These are phyloP conservation scores for Colletotrichum tropicale DNA, from an alignment of 2,329 filamentous ascomycete genomes.

Conservation along the genomic window DNA sequence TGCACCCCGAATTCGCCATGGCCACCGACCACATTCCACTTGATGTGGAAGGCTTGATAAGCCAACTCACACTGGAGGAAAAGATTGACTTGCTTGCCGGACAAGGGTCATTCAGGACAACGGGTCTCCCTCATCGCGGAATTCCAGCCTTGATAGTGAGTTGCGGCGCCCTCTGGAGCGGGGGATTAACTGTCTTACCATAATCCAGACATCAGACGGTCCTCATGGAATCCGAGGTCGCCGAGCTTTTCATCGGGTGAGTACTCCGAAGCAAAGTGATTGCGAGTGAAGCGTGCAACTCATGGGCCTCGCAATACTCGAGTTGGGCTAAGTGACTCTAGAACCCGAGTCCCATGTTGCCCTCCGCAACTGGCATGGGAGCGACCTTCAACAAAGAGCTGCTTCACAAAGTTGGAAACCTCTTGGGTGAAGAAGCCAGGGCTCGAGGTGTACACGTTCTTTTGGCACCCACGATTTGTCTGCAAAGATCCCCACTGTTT, in stretches of 20 bases:
- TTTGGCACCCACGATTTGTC: constrained; percentile 66
- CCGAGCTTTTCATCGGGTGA: constrained; percentile 1
- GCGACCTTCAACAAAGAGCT: constrained; percentile 67
- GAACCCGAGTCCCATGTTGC: constrained; percentile 28
- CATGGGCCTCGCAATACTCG: background rate
- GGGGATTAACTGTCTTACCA: background rate
- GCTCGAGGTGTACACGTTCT: constrained; percentile 73
- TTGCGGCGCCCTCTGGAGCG: too few relatives aligned
- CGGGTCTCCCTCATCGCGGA: constrained; percentile 15
- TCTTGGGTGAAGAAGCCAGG: constrained; percentile 58
- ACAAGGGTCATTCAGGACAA: constrained; percentile 14
- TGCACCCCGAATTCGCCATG: background rate
- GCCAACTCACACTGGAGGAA: constrained; percentile 20
- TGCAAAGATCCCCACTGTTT: constrained; percentile 51
- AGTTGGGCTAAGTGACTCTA: background rate
- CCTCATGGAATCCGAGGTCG: constrained; percentile 17
- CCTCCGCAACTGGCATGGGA: constrained; percentile 43
- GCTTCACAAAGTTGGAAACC: constrained; percentile 57
- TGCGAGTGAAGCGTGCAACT: background rate
- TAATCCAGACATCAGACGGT: constrained; percentile 1
- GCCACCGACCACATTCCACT: background rate
- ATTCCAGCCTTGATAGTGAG: constrained; percentile 12
- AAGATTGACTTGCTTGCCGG: constrained; percentile 22
- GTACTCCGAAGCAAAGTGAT: background rate
- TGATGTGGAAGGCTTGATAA: constrained; percentile 15